A percentile compares a stretch with the other conserved stretches of the same genome.
Evolutionary conservation across 83 land plant species (phyloP).

Genomic region (Isoetes engelmannii): DNA sequence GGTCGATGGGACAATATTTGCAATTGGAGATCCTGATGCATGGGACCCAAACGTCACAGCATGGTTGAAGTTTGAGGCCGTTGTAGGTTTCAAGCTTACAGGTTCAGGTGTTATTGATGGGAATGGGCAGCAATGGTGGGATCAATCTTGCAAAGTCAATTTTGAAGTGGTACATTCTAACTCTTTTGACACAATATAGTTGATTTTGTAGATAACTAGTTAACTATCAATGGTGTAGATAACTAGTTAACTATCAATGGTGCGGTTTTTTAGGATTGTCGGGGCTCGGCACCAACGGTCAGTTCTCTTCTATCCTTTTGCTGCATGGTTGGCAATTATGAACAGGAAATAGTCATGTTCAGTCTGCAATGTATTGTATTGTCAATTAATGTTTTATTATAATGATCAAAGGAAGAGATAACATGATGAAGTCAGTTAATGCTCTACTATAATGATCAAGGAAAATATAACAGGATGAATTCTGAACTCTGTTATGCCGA

Average conservation of each 20-base stretch:
- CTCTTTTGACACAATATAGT: background rate
- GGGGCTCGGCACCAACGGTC: background rate
- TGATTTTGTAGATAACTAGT: background rate
- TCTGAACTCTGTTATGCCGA: background rate
- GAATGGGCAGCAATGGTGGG: constrained; percentile 59
- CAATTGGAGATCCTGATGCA: constrained; percentile 12
- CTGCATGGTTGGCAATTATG: background rate
- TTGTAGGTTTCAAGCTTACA: constrained; percentile 11
- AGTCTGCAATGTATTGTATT: no score
- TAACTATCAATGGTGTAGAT: background rate
- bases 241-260: no score
- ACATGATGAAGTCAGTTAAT: constrained; percentile 1
- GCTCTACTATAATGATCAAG: background rate
- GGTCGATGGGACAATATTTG: constrained; percentile 26
- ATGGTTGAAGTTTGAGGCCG: constrained; percentile 19
- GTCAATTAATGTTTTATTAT: background rate
- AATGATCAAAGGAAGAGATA: background rate
- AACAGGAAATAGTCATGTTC: no score
- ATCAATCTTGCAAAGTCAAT: constrained; percentile 49
- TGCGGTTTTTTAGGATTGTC: background rate
- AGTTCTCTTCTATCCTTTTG: constrained; percentile 4
- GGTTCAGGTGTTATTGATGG: constrained; percentile 57
- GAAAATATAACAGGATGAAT: background rate
- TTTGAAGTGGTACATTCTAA: background rate
- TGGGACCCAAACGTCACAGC: background rate